Conservation (phyloP, 1,284 basidiomycete genomes). For the Caloboletus firmus region DNA sequence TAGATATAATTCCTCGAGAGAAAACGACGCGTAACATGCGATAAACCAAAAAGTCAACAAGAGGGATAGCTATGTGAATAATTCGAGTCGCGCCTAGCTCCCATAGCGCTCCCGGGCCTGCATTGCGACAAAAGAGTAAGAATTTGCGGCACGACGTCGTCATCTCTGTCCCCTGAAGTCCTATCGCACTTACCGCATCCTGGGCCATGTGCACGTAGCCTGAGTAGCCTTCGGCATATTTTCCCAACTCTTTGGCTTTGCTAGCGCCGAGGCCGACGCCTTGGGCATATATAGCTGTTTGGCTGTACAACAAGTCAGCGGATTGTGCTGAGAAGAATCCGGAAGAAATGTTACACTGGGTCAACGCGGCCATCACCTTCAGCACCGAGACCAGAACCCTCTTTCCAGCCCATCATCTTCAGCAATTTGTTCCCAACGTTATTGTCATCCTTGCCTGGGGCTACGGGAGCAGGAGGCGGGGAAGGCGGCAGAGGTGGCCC, state of each 20-base stretch:
- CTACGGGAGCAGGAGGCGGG: constrained; percentile 57
- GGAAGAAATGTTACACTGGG: constrained; percentile 56
- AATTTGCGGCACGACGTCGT: constrained; percentile 21
- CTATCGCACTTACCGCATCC: constrained; percentile 50
- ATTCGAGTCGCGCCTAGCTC: constrained; percentile 24
- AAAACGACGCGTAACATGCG: constrained; percentile 14
- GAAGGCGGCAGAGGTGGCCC: constrained; percentile 63
- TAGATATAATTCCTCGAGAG: constrained; percentile 24
- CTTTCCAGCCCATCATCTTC: constrained; percentile 95
- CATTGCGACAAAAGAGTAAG: constrained; percentile 28
- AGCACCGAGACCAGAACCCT: constrained; percentile 83
- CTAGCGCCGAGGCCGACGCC: constrained; percentile 86
- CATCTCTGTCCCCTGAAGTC: constrained; percentile 23
- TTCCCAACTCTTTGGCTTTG: constrained; percentile 81
- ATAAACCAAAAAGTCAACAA: constrained; percentile 12
- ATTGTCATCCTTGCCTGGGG: constrained; percentile 71
- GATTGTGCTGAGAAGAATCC: constrained; percentile 1
- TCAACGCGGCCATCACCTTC: constrained; percentile 82
- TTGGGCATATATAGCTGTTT: constrained; percentile 82
- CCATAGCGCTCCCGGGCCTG: constrained; percentile 50
- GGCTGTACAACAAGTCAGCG: constrained; percentile 40
- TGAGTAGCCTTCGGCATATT: constrained; percentile 67
- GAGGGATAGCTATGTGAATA: constrained; percentile 9
- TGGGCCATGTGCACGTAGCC: constrained; percentile 76
- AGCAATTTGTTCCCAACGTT: constrained; percentile 90